phyloP scores from a whole-genome alignment of 805 yeast genomes.

The Brettanomyces bruxellensis region DNA sequence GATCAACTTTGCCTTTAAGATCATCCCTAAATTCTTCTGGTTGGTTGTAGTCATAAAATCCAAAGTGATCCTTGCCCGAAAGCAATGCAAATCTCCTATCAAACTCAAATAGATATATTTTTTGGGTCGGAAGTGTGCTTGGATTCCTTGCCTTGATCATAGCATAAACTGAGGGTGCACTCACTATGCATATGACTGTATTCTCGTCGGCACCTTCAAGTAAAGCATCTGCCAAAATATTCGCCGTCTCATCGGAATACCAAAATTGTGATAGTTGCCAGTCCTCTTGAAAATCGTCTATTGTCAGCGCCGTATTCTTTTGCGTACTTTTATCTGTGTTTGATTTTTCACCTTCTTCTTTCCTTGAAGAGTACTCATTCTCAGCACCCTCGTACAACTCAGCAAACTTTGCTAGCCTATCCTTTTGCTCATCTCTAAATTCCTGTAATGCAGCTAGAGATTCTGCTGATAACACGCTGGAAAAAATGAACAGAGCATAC shows the following conservation, averaged over 20 bases:
- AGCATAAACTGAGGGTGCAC: slow-evolving; percentile 91
- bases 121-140: slow-evolving; percentile 49
- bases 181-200: slow-evolving; percentile 66
- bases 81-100: slow-evolving; percentile 69
- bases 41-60: slow-evolving; percentile 63
- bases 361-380: slow-evolving; percentile 34
- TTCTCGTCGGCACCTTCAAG: slow-evolving; percentile 67
- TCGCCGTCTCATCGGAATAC: slow-evolving; percentile 72
- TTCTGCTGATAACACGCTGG: slow-evolving; percentile 34
- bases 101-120: slow-evolving; percentile 68
- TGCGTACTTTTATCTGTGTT: background rate
- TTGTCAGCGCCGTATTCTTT: slow-evolving; percentile 21
- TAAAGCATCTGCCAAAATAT: slow-evolving; percentile 55
- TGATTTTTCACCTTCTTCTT: background rate
- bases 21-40: slow-evolving; percentile 55
- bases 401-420: slow-evolving; percentile 47
- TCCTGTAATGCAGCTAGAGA: slow-evolving; percentile 52
- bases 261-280: slow-evolving; percentile 95
- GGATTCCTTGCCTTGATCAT: slow-evolving; percentile 53
- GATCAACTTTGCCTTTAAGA: slow-evolving; percentile 54
- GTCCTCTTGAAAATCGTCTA: slow-evolving; percentile 77
- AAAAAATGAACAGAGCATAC: background rate
- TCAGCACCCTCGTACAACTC: slow-evolving; percentile 50
- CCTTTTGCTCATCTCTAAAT: slow-evolving; percentile 56
- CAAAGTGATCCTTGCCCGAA: slow-evolving; percentile 60